Evolutionary conservation across 1,139 yeast genomes (phyloP).

Genomic region (Debaryomyces nepalensis): DNA sequence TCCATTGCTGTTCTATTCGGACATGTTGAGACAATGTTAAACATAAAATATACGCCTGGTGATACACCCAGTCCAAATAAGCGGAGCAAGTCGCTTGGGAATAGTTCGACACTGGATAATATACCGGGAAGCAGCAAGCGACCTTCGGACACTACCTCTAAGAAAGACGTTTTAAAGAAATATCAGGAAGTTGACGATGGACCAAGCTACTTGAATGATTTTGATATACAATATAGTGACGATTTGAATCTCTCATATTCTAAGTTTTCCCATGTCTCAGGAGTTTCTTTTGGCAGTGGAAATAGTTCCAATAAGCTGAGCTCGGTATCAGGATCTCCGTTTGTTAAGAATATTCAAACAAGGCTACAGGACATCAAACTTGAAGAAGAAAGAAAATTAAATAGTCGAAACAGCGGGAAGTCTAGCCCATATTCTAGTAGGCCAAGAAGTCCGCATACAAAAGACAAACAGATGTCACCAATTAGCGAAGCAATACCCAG

Average conservation of each 20-base stretch:
- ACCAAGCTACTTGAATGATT: constrained; percentile 24
- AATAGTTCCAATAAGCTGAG: constrained; percentile 12
- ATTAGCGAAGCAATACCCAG: constrained; percentile 16
- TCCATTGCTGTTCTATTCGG: not conserved
- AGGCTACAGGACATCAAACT: constrained; percentile 23
- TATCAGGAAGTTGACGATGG: constrained; percentile 22
- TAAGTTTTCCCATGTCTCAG: constrained; percentile 40
- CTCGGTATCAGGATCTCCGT: constrained; percentile 29
- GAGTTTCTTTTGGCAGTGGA: constrained; percentile 22
- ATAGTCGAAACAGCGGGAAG: constrained; percentile 13
- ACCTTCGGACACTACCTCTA: constrained; percentile 6
- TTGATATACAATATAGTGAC: constrained; percentile 29
- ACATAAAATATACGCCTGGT: constrained; percentile 7
- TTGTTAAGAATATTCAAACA: constrained; percentile 30
- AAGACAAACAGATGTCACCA: constrained; percentile 16
- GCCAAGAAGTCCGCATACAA: constrained; percentile 1
- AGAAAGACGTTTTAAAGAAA: constrained; percentile 20
- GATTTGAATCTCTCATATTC: constrained; percentile 41
- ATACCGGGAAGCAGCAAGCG: constrained; percentile 42
- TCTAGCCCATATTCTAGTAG: not conserved
- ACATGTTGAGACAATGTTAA: constrained; percentile 9
- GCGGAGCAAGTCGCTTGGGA: not conserved
- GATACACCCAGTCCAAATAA: constrained; percentile 6
- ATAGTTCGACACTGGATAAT: not conserved
- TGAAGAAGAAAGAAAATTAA: constrained; percentile 16